Base-by-base conservation (phyloP, 1,284 basidiomycete species). In the Cutaneotrichosporon spelunceum region DNA sequence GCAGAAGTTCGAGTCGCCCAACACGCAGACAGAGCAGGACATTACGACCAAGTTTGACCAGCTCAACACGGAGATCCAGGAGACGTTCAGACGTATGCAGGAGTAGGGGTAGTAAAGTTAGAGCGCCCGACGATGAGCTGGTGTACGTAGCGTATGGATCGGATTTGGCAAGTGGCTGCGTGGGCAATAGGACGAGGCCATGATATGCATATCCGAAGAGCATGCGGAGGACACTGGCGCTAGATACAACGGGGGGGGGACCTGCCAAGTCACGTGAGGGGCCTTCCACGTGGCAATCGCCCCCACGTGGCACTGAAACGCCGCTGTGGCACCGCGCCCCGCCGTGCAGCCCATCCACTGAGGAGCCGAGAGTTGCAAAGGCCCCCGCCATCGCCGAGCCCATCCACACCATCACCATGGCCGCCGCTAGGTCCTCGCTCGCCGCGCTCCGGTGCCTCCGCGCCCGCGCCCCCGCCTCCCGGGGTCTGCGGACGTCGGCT, bases 1-100 rank as follows among this genome's bases (percentile, higher is more conserved):
- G 81, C 94, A 95, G 91, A 98, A 97, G 80, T 97, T 97, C 78
- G 93, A 96, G 87, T 91, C 66, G 64, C 71, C 71, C 66, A 75
- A 68, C 50, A 90, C 90, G 10, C 89, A 93, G 82, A 90, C 89
- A 57, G 85, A 91, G 78, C 88, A 89, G 63, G 80, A 83, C 4
- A 88, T 95, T 70, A 87, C 86, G 79, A 81, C 86, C 81, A 93
- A 88, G 77, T 82, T 93, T 72, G 90, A 94, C 72, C 82, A 83
- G 47, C 79, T 94, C 60, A 82, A 93, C 77, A 79, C 80, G 64
- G 91, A 93, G 80, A 93, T 94, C 67, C 88, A 89, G 72, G 91
- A 93, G 79, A 91, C 89, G 72, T 93, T 94, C 83, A 85, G 90
- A 65, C 87, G 90, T 78, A 79, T 93, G 77, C 88, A 84, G 71